phyloP scores from a whole-genome alignment of 768 basidiomycete genomes.

The Kwoniella newhampshirensis region DNA sequence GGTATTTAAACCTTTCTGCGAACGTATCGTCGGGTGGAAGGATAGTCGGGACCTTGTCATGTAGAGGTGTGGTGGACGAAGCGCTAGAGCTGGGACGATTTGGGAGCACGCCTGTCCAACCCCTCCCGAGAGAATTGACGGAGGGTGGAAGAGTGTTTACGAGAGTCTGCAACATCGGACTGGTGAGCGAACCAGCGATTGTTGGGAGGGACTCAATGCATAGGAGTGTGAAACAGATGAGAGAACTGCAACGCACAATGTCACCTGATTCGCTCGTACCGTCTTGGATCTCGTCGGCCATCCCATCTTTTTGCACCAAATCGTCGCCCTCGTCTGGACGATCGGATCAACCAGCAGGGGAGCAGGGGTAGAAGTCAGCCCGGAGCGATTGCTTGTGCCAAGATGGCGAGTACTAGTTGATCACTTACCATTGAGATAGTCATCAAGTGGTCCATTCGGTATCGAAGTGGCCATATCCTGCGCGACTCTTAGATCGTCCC shows the following conservation, averaged over 20 bases:
- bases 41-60: slow-evolving; percentile 9
- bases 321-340: neutral
- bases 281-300: neutral
- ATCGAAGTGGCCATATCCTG: slow-evolving; percentile 16
- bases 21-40: slow-evolving; percentile 23
- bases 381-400: no score
- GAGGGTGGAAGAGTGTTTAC: neutral
- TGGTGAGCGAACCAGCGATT: slow-evolving; percentile 3
- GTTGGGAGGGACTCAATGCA: neutral
- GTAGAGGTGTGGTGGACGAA: neutral
- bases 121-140: neutral
- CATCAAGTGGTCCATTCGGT: slow-evolving; percentile 23
- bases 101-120: slow-evolving; percentile 22
- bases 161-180: slow-evolving; percentile 1
- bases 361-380: no score
- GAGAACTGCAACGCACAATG: neutral
- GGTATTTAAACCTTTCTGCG: slow-evolving; percentile 48
- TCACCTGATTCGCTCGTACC: slow-evolving; percentile 4
- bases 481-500: no score
- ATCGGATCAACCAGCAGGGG: no score
- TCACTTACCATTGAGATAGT: slow-evolving; percentile 24
- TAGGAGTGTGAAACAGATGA: neutral
- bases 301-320: neutral
- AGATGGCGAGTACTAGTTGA: neutral
- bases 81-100: slow-evolving; percentile 20